These are phyloP conservation scores for Cicer pinnatifidum DNA, from an alignment of 306 rosid species.

Conservation along the genomic window DNA sequence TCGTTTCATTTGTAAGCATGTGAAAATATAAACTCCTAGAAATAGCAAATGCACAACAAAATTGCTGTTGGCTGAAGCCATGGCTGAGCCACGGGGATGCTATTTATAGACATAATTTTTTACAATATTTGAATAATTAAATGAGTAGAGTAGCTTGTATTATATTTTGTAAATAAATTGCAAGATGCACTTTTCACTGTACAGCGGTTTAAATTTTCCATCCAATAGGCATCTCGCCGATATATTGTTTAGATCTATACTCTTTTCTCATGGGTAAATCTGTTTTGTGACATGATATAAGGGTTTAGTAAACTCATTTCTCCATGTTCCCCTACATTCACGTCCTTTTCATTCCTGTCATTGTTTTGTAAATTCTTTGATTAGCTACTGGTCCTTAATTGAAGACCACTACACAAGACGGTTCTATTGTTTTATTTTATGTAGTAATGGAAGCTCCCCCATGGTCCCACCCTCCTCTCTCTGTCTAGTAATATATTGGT, in stretches of 20 bases:
- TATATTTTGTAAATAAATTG: neutral
- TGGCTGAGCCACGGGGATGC: neutral
- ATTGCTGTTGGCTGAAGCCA: slow-evolving; percentile 16
- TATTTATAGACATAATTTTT: slow-evolving; percentile 4
- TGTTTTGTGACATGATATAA: slow-evolving; percentile 6
- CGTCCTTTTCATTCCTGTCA: slow-evolving; percentile 2
- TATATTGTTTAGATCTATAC: slow-evolving; percentile 30
- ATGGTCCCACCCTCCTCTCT: neutral
- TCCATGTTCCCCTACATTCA: slow-evolving; percentile 4
- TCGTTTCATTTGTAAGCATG: slow-evolving; percentile 7
- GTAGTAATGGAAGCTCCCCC: slow-evolving; percentile 23
- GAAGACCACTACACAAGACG: slow-evolving; percentile 25
- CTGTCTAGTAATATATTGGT: slow-evolving; percentile 36
- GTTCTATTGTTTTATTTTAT: slow-evolving; percentile 24
- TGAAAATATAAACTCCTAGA: slow-evolving; percentile 22
- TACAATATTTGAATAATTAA: slow-evolving; percentile 16
- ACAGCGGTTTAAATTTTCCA: neutral
- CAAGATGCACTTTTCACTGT: neutral
- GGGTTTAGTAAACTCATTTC: neutral
- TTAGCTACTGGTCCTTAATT: slow-evolving; percentile 31
- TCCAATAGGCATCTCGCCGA: slow-evolving; percentile 29
- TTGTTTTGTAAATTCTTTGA: slow-evolving; percentile 36
- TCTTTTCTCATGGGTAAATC: neutral
- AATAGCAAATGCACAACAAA: slow-evolving; percentile 23
- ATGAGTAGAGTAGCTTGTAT: neutral